These are phyloP conservation scores for Pseudocohnilembus persalinus DNA, from an alignment of 169 alveolate species.

Conservation along the genomic window DNA sequence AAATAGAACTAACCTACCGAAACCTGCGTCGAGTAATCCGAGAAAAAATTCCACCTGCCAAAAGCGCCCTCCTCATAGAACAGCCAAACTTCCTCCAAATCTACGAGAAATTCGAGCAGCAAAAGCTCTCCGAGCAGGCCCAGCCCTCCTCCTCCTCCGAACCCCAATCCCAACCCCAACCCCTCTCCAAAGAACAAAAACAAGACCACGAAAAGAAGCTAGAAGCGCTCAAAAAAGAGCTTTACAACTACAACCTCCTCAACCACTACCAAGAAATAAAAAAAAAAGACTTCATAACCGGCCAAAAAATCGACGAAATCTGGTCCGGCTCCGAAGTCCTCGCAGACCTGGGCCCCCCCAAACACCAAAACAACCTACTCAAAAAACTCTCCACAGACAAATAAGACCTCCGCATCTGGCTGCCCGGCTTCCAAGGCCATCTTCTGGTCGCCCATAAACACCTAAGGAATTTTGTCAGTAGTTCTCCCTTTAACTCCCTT, in stretches of 20 bases:
- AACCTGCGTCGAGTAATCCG: neutral
- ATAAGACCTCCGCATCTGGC: neutral
- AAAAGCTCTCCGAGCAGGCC: too few species aligned
- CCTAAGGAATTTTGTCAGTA: conserved; percentile 32
- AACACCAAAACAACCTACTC: neutral
- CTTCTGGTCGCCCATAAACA: neutral
- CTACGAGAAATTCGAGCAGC: too few species aligned
- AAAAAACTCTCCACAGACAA: neutral
- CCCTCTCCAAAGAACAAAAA: too few species aligned
- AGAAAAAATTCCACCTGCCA: neutral
- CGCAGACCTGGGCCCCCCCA: neutral
- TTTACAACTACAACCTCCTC: too few species aligned
- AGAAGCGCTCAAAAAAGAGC: too few species aligned
- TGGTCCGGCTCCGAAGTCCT: neutral
- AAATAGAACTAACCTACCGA: neutral
- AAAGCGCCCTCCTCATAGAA: too few species aligned
- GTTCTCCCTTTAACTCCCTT: conserved; percentile 42
- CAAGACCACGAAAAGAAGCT: too few species aligned
- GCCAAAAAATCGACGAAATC: neutral
- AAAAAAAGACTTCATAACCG: neutral
- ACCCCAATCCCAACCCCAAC: too few species aligned
- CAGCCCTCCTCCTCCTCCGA: too few species aligned
- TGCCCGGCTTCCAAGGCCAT: neutral
- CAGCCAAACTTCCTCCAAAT: too few species aligned
- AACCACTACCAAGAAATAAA: too few species aligned